These are phyloP conservation scores for Artemisia argyi DNA, from an alignment of 129 eudicot species.

Conservation along the genomic window DNA sequence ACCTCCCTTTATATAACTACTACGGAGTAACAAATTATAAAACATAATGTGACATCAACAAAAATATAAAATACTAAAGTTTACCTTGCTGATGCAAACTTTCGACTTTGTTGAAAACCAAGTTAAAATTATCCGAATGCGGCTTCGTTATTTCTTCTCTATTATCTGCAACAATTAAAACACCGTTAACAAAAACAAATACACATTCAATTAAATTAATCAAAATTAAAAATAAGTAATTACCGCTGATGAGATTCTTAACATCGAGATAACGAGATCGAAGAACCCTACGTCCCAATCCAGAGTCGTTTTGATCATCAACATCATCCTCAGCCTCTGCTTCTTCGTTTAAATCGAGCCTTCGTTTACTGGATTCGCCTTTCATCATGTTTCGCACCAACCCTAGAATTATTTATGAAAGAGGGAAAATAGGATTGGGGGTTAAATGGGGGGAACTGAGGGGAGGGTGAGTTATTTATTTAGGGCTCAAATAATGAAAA, in stretches of 20 bases:
- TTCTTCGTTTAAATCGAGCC: slow-evolving; percentile 5
- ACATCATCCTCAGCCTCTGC: slow-evolving; percentile 14
- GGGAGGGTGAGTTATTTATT: no score
- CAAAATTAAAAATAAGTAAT: background rate
- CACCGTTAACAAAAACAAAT: background rate
- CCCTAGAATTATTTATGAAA: background rate
- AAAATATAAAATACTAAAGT: background rate
- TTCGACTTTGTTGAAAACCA: slow-evolving; percentile 69
- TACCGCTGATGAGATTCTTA: slow-evolving; percentile 59
- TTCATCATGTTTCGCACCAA: slow-evolving; percentile 11
- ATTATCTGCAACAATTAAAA: slow-evolving; percentile 50
- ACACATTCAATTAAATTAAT: background rate
- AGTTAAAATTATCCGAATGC: slow-evolving; percentile 60
- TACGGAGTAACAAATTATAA: background rate
- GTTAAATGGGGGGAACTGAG: background rate
- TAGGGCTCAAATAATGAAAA: no score
- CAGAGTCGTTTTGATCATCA: slow-evolving; percentile 25
- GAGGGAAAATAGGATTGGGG: no score
- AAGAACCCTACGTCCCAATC: slow-evolving; percentile 55
- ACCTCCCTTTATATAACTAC: no score
- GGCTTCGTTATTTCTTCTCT: slow-evolving; percentile 64
- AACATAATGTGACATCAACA: background rate
- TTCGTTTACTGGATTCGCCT: no score
- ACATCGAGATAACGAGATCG: slow-evolving; percentile 70
- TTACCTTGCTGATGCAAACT: slow-evolving; percentile 80